Evolutionary conservation across 78 protist genomes (phyloP).

Genomic region (Dictyostelium brefeldianum): DNA sequence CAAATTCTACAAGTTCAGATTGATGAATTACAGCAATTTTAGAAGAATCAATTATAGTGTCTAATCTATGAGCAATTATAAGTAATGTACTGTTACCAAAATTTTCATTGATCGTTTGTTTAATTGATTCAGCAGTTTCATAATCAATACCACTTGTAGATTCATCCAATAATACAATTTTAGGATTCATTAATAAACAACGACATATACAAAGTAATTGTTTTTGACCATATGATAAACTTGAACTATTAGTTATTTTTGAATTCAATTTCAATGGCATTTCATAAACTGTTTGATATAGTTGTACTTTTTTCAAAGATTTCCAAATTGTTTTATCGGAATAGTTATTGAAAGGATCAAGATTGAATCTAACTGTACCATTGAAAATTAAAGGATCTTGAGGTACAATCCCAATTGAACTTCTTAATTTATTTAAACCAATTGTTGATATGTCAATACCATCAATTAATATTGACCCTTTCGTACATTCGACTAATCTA

Average conservation of each 20-base stretch:
- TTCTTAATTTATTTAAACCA: slow-evolving; percentile 71
- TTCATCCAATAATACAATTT: slow-evolving; percentile 93
- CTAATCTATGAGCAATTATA: slow-evolving; percentile 97
- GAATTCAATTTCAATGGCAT: slow-evolving; percentile 40
- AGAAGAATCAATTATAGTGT: slow-evolving; percentile 86
- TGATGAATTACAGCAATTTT: slow-evolving; percentile 31
- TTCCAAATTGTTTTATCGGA: slow-evolving; percentile 72
- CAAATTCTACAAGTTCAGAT: slow-evolving; percentile 88
- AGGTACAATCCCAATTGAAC: slow-evolving; percentile 90
- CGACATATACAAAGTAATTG: slow-evolving; percentile 97
- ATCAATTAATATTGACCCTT: slow-evolving; percentile 72
- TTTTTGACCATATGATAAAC: slow-evolving; percentile 91
- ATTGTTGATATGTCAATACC: slow-evolving; percentile 79
- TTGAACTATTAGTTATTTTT: slow-evolving; percentile 73
- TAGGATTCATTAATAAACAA: slow-evolving; percentile 90
- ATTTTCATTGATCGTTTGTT: slow-evolving; percentile 84
- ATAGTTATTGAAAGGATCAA: slow-evolving; percentile 65
- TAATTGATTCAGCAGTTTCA: slow-evolving; percentile 92
- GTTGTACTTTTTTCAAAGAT: slow-evolving; percentile 73
- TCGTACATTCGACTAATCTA: slow-evolving; percentile 74
- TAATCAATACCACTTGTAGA: slow-evolving; percentile 95
- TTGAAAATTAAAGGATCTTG: slow-evolving; percentile 94
- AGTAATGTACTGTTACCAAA: slow-evolving; percentile 84
- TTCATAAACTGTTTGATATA: slow-evolving; percentile 1
- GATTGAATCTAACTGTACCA: slow-evolving; percentile 68